A percentile compares a stretch with the other conserved stretches of the same genome.
These are phyloP conservation scores for Trametes gibbosa DNA, from an alignment of 768 basidiomycete genomes.

Conservation along the genomic window DNA sequence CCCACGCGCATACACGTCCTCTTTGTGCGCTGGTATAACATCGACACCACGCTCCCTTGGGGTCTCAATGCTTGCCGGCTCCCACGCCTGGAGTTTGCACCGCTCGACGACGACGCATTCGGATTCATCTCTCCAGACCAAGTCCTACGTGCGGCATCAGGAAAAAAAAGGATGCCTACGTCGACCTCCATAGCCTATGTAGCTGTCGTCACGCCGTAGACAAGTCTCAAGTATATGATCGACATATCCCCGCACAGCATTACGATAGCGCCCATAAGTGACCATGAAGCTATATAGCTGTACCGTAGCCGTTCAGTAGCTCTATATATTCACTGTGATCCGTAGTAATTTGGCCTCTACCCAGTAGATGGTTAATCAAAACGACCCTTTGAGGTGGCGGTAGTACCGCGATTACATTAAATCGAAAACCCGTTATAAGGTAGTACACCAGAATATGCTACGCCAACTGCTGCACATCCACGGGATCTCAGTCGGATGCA, in stretches of 20 bases:
- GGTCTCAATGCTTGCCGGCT: not conserved
- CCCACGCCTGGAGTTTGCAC: not conserved
- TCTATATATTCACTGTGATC: no score
- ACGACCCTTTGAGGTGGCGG: no score
- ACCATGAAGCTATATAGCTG: not conserved
- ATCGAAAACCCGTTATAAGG: no score
- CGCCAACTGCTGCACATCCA: no score
- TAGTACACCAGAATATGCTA: no score
- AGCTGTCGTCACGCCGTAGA: not conserved
- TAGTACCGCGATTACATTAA: no score
- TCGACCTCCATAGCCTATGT: not conserved
- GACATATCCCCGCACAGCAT: not conserved
- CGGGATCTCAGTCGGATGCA: no score
- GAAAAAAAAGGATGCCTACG: not conserved
- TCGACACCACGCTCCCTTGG: constrained; percentile 19
- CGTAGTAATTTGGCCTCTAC: no score
- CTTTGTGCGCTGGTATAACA: constrained; percentile 37
- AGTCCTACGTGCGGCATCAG: constrained; percentile 31
- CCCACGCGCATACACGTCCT: constrained; percentile 29
- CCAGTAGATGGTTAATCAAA: no score
- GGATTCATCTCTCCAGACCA: constrained; percentile 44
- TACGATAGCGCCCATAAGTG: not conserved
- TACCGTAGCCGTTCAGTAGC: no score
- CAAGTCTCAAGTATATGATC: not conserved
- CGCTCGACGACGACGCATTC: constrained; percentile 27